phyloP scores from a whole-genome alignment of 129 eudicot species.

The Tagetes patula region DNA sequence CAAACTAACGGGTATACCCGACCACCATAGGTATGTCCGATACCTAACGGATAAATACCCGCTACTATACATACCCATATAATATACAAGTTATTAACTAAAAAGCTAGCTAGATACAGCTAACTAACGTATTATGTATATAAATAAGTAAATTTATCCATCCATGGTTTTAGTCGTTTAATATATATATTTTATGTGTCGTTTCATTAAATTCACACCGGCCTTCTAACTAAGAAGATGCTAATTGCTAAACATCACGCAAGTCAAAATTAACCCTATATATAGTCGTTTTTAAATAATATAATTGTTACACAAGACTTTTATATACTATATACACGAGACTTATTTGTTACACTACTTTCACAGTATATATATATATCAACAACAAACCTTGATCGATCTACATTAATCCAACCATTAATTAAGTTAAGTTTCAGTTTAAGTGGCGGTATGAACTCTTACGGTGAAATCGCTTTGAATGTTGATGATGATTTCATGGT shows the following conservation, averaged over 20 bases:
- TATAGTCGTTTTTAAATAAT: neutral
- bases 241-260: neutral
- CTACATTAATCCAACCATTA: neutral
- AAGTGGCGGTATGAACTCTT: conserved; percentile 35
- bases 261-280: neutral
- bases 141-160: neutral
- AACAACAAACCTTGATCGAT: neutral
- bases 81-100: too few relatives aligned
- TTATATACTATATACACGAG: too few relatives aligned
- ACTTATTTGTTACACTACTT: neutral
- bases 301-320: neutral
- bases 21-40: too few relatives aligned
- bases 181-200: neutral
- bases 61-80: too few relatives aligned
- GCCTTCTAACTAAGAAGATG: too few relatives aligned
- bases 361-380: neutral
- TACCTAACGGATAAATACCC: too few relatives aligned
- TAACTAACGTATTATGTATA: too few relatives aligned
- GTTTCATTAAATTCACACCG: too few relatives aligned
- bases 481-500: conserved; percentile 48
- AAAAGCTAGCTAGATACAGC: too few relatives aligned
- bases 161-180: neutral
- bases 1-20: too few relatives aligned
- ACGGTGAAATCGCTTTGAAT: conserved; percentile 47
- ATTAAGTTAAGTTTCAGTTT: too few relatives aligned